Base-by-base conservation (phyloP, 306 rosid genomes). In the Acacia crassicarpa region DNA sequence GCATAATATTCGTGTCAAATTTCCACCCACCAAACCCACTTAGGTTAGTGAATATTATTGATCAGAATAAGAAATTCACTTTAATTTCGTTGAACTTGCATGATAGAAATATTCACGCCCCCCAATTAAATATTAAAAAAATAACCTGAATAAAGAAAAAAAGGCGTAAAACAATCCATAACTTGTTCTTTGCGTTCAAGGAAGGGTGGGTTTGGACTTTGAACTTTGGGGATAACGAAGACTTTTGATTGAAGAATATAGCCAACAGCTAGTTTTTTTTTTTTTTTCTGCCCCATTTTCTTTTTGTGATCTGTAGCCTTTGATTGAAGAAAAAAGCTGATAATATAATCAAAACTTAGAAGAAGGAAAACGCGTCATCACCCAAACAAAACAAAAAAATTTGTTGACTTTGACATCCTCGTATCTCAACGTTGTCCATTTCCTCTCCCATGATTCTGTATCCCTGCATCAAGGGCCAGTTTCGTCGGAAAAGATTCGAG, bases 111-210 rank as follows among this genome's bases (percentile, higher is more conserved):
- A 56, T 56, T 59, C 15, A 38, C 0, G 56, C 35, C 56, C n/a
- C n/a, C 25, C 0, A 20, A 25, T 59, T 0, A 59, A 23, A 59
- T 10, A 59, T 20, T 0, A 16, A 0, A 11, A 61, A 23, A 25
- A 25, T 0, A 7, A 22, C 14, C 3, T 19, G 27, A 10, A 23
- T 61, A 25, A 22, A 25, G 32, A 30, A 38, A 6, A 65, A 13
- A 46, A 25, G 35, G 14, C 2, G 56, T 25, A 25, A 81, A 49
- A 66, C 44, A 23, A 12, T 4, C 8, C 19, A 61, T 25, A 9
- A 80, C 63, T 32, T 81, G 62, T 81, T 66, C 71, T 75, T 75
- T 75, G 76, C 27, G 69, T 53, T 19, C 69, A 54, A 43, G 75
- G 25, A 19, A 30, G 38, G 67, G 74, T 33, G n/a, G 33, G 6